Conservation (phyloP, 495 filamentous ascomycete species). For the Neurospora cerealis region DNA sequence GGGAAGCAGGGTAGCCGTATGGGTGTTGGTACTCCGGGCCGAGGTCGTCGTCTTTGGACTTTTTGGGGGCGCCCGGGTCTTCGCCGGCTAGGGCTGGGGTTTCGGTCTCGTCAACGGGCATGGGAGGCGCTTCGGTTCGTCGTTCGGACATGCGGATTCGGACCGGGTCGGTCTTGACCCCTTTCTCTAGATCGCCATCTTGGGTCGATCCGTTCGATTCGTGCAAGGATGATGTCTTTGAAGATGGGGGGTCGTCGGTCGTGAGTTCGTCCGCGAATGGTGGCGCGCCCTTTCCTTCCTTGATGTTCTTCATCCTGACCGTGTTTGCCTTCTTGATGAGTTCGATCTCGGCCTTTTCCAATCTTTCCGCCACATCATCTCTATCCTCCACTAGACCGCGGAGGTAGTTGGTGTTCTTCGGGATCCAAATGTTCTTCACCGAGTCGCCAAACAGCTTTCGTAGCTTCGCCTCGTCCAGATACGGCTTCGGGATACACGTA, state of each 20-base stretch:
- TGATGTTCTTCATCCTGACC: conserved; percentile 39
- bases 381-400: conserved; percentile 47
- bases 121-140: not conserved
- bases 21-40: conserved; percentile 22
- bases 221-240: conserved; percentile 7
- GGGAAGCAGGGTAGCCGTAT: conserved; percentile 28
- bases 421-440: conserved; percentile 53
- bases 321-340: conserved; percentile 52
- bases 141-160: not conserved
- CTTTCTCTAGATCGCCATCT: not conserved
- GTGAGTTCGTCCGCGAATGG: conserved; percentile 21
- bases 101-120: not conserved
- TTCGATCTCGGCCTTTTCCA: conserved; percentile 57
- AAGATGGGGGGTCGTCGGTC: not conserved
- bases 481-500: conserved; percentile 53
- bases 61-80: conserved; percentile 6
- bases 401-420: conserved; percentile 44
- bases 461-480: conserved; percentile 46
- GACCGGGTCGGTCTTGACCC: not conserved
- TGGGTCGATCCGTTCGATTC: not conserved
- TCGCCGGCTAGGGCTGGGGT: not conserved
- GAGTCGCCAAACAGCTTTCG: conserved; percentile 50
- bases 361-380: conserved; percentile 46
- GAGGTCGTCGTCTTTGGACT: conserved; percentile 3
- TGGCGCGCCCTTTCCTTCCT: conserved; percentile 9